phyloP scores from a whole-genome alignment of 164 flowering plant species.

The Tetrastigma voinierianum region DNA sequence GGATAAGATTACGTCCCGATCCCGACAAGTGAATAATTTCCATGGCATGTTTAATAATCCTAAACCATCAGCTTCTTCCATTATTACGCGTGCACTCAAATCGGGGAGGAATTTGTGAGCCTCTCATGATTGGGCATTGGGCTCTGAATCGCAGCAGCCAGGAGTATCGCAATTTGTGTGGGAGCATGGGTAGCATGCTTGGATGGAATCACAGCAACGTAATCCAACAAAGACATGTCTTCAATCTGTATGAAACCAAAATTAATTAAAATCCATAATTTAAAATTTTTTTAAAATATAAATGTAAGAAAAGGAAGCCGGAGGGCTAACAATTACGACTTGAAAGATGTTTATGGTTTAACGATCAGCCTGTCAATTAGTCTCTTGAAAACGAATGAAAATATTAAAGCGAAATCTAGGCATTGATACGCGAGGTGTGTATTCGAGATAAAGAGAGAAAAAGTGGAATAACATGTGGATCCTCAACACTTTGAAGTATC shows the following conservation, averaged over 20 bases:
- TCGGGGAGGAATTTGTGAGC: slow-evolving; percentile 53
- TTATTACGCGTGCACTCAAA: slow-evolving; percentile 56
- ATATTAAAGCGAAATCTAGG: too few relatives aligned
- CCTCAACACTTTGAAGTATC: too few relatives aligned
- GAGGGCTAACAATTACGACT: too few relatives aligned
- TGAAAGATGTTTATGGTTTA: too few relatives aligned
- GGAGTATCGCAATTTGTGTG: slow-evolving; percentile 60
- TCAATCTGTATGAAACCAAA: slow-evolving; percentile 18
- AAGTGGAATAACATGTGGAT: too few relatives aligned
- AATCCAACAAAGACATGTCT: slow-evolving; percentile 37
- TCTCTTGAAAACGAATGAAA: too few relatives aligned
- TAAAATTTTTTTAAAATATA: too few relatives aligned
- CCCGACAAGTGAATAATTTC: slow-evolving; percentile 47
- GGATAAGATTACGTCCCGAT: slow-evolving; percentile 49
- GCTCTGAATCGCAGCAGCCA: slow-evolving; percentile 39
- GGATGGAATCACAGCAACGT: slow-evolving; percentile 26
- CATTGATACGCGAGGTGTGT: too few relatives aligned
- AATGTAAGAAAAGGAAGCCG: too few relatives aligned
- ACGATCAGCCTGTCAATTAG: too few relatives aligned
- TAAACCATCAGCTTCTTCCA: slow-evolving; percentile 44
- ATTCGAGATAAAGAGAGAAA: too few relatives aligned
- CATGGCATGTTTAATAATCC: slow-evolving; percentile 45
- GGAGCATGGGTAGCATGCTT: slow-evolving; percentile 49
- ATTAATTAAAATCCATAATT: too few relatives aligned
- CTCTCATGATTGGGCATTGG: slow-evolving; percentile 46